Evolutionary conservation across 177 flowering plant species (phyloP), one percentile per base, ranked within the genome.

Genomic region (Vitis hybrid): DNA sequence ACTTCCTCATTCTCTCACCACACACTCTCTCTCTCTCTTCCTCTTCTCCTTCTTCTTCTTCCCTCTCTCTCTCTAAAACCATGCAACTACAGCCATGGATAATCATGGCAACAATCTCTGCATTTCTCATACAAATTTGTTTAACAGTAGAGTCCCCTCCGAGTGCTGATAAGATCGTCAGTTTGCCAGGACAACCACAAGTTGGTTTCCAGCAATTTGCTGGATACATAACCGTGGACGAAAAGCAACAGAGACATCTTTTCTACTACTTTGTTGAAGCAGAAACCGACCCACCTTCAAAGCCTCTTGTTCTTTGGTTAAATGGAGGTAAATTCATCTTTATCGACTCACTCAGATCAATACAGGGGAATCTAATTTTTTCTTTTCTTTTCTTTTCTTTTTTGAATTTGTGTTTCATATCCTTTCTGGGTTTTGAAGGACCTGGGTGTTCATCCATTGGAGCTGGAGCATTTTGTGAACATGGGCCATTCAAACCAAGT

Each of bases 381-480:
- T 24, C 12, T 12, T 32, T 21, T 24, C 12, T 12, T 32, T 21
- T 21, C 24, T 21, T 21, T 18, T 18, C 1, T 18, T 18, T 3
- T 50, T 21, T 60, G 21, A 9, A 40, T n/a, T 56, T 32, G n/a
- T 3, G 40, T 4, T 35, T 35, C 40, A 35, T 35, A 35, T 35
- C 40, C 40, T 35, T 35, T 35, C 40, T 15, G 55, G 18, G 11
- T 55, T 24, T 18, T 76, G 59, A 50, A 81, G 82, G 82, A 55
- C 82, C 84, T 57, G 84, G 84, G 8, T 82, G 84, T 67, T 82
- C 84, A 18, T 82, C 84, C 7, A 19, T 82, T 27, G 84, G 84
- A 21, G 75, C 66, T 2, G 84, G 84, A 51, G 80, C 77, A 13
- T 82, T 82, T 58, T 40, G 30, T 32, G 84, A 82, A 56, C 71